Evolutionary conservation across 805 yeast species (phyloP), one percentile per base, ranked within the genome.

Genomic region (Starmera quercuum): DNA sequence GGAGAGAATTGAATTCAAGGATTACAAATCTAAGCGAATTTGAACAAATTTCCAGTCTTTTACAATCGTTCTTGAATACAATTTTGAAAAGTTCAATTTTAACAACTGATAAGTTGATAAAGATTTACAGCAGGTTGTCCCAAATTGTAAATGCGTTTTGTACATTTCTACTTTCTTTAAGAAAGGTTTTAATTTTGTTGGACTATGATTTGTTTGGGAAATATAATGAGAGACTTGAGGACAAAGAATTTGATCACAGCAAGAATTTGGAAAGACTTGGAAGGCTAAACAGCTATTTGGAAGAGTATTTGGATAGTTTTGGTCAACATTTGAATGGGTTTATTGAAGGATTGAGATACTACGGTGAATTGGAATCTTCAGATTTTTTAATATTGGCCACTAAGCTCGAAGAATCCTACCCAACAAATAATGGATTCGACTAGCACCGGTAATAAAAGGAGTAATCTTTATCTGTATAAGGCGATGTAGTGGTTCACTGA

Each of bases 51-150:
- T 61, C 63, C 38, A 49, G 50, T n/a, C 56, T 57, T 20, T 64
- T 82, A 35, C 73, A 77, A 29, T 61, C 68, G 7, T 78, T 71
- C 45, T 59, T 84, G 39, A 82, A 78, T 49, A 71, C 78, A 3
- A 65, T 78, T 15, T 54, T 85, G 42, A 69, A 75, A 41, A 83
- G 79, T 42, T 74, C 86, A 9, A 65, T 83, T 51, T 61, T 83
- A 34, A 78, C 88, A 2, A 73, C 75, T 36, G 66, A 72, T 14
- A 65, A 63, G 30, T 54, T 80, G 33, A 60, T 80, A 29, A 63
- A 65, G 30, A 56, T 66, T 12, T 46, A 73, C 29, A 64, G 68
- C 41, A 57, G 55, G 32, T 46, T 77, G 36, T 57, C 75, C 37
- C 64, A 67, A 27, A 57, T 73, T 31, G 60, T 75, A 20, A 54